Percentiles rank a stretch among this genome's conserved stretches.
phyloP scores from a whole-genome alignment of 2,329 filamentous ascomycete genomes.

The Colletotrichum liaoningense region DNA sequence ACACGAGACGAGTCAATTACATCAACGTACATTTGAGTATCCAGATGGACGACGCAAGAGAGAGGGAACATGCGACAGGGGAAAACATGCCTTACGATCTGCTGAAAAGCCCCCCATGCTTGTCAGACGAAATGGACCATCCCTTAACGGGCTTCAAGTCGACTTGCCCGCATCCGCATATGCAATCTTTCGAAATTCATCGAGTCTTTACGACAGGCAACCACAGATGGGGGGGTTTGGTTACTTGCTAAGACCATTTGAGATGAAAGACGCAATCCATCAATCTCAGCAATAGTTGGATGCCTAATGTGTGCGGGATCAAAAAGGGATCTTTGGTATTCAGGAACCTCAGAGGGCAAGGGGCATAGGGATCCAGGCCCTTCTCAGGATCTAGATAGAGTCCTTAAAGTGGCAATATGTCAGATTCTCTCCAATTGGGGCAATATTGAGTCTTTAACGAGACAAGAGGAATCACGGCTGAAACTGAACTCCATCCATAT shows the following conservation, averaged over 20 bases:
- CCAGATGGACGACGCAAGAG: neutral
- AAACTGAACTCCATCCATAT: neutral
- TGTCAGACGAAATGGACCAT: neutral
- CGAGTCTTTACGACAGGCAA: neutral
- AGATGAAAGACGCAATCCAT: neutral
- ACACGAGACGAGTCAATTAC: constrained; percentile 1
- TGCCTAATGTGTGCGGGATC: neutral
- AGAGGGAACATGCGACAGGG: neutral
- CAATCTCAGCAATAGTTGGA: neutral
- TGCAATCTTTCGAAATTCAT: neutral
- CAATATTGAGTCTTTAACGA: neutral
- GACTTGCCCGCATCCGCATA: constrained; percentile 13
- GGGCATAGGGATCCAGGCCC: neutral
- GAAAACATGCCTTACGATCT: neutral
- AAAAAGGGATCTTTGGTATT: neutral
- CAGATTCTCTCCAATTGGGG: neutral
- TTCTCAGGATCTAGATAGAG: neutral
- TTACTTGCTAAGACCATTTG: neutral
- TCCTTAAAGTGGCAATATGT: neutral
- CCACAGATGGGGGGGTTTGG: neutral
- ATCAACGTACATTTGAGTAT: neutral
- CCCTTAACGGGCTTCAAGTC: neutral
- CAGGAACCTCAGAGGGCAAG: neutral
- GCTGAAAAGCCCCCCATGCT: neutral
- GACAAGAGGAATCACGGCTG: neutral